A percentile compares a stretch with the other conserved stretches of the same genome.
Evolutionary conservation across 345 rosid genomes (phyloP).

Genomic region (Eutrema heterophyllum): DNA sequence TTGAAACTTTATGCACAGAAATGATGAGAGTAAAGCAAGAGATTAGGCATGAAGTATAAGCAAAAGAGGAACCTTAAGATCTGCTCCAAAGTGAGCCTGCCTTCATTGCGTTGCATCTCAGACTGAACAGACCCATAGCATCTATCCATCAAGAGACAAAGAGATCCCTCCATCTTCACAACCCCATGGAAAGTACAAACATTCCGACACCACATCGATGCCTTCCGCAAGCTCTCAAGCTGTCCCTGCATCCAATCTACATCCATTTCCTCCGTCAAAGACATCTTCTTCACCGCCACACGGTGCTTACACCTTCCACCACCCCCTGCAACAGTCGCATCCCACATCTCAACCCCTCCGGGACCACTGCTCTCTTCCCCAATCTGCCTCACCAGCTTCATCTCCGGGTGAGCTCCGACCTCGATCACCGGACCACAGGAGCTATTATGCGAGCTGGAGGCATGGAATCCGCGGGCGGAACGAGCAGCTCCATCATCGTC

Average conservation of each 20-base stretch:
- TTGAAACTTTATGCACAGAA: slow-evolving; percentile 5
- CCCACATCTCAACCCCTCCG: slow-evolving; percentile 75
- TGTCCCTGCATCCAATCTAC: slow-evolving; percentile 75
- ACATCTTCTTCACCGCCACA: slow-evolving; percentile 73
- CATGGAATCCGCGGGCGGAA: slow-evolving; percentile 44
- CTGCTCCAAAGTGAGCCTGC: slow-evolving; percentile 95
- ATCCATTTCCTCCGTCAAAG: slow-evolving; percentile 63
- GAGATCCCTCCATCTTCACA: slow-evolving; percentile 54
- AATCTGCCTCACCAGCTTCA: slow-evolving; percentile 54
- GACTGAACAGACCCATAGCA: slow-evolving; percentile 85
- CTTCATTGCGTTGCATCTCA: slow-evolving; percentile 85
- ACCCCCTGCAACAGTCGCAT: slow-evolving; percentile 44
- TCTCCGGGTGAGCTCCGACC: slow-evolving; percentile 61
- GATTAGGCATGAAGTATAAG: background rate
- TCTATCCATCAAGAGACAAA: slow-evolving; percentile 76
- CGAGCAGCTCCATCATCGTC: slow-evolving; percentile 31
- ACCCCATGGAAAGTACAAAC: slow-evolving; percentile 91
- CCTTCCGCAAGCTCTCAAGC: slow-evolving; percentile 66
- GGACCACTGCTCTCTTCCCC: slow-evolving; percentile 47
- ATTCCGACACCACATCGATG: slow-evolving; percentile 93
- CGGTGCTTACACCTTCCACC: slow-evolving; percentile 59
- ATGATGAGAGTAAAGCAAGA: background rate
- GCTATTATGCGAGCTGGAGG: slow-evolving; percentile 50
- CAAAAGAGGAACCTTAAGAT: slow-evolving; percentile 60
- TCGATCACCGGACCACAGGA: slow-evolving; percentile 77